Conservation (phyloP, 1,139 yeast species). For the Kurtzmaniella quercitrusa region DNA sequence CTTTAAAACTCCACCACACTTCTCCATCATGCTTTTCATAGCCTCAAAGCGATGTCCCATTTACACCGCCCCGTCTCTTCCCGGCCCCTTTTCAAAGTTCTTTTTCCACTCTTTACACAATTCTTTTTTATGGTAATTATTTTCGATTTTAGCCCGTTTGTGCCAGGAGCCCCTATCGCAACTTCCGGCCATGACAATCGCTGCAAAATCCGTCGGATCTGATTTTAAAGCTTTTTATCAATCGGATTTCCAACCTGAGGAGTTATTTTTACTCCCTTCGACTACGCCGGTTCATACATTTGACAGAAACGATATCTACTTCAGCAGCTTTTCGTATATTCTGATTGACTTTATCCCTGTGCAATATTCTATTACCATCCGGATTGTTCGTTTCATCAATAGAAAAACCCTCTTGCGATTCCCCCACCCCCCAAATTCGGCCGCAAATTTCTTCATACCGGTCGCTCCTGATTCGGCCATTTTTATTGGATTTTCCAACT, state of each 20-base stretch:
- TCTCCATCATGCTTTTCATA: background rate
- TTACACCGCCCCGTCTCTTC: background rate
- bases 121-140: background rate
- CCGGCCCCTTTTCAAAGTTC: background rate
- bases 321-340: too few relatives aligned
- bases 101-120: background rate
- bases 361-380: background rate
- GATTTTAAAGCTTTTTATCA: background rate
- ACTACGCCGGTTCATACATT: too few relatives aligned
- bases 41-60: background rate
- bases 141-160: background rate
- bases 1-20: background rate
- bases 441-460: background rate
- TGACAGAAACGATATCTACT: too few relatives aligned
- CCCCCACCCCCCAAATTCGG: background rate
- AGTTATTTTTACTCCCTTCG: too few relatives aligned
- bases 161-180: background rate
- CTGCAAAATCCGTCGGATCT: slow-evolving; percentile 1
- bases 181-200: slow-evolving; percentile 1
- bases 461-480: background rate
- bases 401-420: background rate
- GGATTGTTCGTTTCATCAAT: background rate
- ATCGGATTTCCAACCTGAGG: background rate
- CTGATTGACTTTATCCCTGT: too few relatives aligned
- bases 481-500: background rate